Percentiles rank a stretch among this genome's conserved stretches.
phyloP scores from a whole-genome alignment of 768 basidiomycete species.

The Macrolepiota dolichaula region DNA sequence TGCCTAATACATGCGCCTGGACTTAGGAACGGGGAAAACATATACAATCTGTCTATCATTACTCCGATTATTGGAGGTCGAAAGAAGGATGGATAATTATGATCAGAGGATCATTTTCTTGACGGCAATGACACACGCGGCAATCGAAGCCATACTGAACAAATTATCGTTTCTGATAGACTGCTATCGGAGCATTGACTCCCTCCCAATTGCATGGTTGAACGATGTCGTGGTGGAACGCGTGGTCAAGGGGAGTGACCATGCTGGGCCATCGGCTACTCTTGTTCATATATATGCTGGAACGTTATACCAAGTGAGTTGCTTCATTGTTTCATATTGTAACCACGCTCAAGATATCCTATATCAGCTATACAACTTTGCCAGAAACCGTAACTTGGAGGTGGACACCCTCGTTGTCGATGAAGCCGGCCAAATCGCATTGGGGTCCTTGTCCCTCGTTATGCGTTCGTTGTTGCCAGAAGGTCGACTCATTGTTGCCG shows the following conservation, averaged over 20 bases:
- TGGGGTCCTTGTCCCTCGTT: constrained; percentile 43
- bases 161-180: constrained; percentile 36
- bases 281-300: constrained; percentile 39
- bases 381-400: constrained; percentile 32
- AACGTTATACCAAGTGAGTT: constrained; percentile 43
- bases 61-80: constrained; percentile 41
- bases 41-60: constrained; percentile 47
- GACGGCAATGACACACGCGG: constrained; percentile 51
- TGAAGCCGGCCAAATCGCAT: constrained; percentile 49
- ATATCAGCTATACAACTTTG: constrained; percentile 43
- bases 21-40: constrained; percentile 50
- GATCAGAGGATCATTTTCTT: constrained; percentile 39
- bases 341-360: background rate
- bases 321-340: background rate
- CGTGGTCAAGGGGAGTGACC: constrained; percentile 37
- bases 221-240: constrained; percentile 38
- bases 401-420: constrained; percentile 46
- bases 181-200: constrained; percentile 32
- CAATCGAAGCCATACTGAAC: constrained; percentile 44
- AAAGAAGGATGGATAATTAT: constrained; percentile 26
- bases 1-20: background rate
- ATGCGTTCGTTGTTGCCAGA: constrained; percentile 33
- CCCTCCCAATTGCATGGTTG: constrained; percentile 38
- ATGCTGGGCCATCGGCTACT: constrained; percentile 30
- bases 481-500: constrained; percentile 44